Base-by-base conservation (phyloP, 805 yeast species). In the Huiozyma naganishii region DNA sequence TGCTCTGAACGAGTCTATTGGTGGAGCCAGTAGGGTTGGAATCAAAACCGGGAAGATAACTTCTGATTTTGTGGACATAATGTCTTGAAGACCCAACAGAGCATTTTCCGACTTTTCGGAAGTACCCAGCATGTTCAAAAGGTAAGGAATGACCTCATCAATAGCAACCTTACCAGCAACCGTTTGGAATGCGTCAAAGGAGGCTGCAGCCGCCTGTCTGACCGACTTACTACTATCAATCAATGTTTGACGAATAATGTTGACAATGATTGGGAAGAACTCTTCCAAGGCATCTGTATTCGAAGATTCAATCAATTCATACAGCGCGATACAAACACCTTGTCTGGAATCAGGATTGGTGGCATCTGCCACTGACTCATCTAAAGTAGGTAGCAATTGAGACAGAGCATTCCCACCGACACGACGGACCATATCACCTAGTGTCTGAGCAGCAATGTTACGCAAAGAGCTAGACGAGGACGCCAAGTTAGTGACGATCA, bases 251-350 rank as follows among this genome's bases (percentile, higher is more conserved):
- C 90, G 78, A 39, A 90, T 79, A 51, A 90, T 83, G 28, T 69
- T 70, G 50, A 90, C 82, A 55, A 92, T 78, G 1, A 71, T 68
- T 5, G 70, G 75, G 65, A 86, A 86, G 65, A 77, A 81, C 49
- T 76, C 77, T 28, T 58, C 67, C 46, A 90, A 70, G 6, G 77
- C 74, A 11, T 77, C 83, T 4, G 67, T 61, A 7, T 77, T 69
- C 4, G 94, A 76, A 0, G 95, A 83, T 50, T 77, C 80, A 49
- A 89, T 79, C 48, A 92, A 77, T 61, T 89, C 97, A 37, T 79
- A 76, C 40, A 88, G 70, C 7, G 98, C 98, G 61, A 90, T 79
- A 70, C 98, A 92, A 41, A 92, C 86, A 70, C 99, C 99, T 68
- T 89, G 95, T 59, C 84, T 85, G 33, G 95, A 82, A 59, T 82